Evolutionary conservation across 2,329 filamentous ascomycete species (phyloP).

Genomic region (Penicillium corylophilum): DNA sequence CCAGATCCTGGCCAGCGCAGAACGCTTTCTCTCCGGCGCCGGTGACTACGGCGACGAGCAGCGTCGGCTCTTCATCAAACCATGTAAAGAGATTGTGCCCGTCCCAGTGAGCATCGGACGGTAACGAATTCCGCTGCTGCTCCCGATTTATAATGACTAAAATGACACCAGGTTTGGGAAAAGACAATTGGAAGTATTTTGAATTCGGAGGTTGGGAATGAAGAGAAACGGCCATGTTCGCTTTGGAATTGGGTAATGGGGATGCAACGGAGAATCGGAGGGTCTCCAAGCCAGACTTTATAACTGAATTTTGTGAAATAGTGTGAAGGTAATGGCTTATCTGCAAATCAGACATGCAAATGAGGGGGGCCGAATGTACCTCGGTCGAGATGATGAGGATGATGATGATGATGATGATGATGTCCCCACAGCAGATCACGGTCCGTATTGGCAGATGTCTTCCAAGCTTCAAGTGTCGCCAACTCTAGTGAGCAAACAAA

Average conservation of each 20-base stretch:
- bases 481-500: too few species aligned
- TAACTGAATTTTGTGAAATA: too few species aligned
- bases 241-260: not conserved
- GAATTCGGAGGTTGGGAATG: conserved; percentile 5
- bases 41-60: conserved; percentile 45
- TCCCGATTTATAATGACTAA: conserved; percentile 46
- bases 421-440: too few species aligned
- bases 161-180: conserved; percentile 44
- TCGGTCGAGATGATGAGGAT: too few species aligned
- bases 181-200: conserved; percentile 19
- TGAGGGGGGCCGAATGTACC: too few species aligned
- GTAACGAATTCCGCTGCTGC: conserved; percentile 43
- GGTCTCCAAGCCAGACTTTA: not conserved
- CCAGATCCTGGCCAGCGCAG: conserved; percentile 46
- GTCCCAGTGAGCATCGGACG: conserved; percentile 40
- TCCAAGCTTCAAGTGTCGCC: too few species aligned
- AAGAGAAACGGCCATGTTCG: conserved; percentile 2
- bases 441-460: too few species aligned
- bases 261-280: not conserved
- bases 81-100: conserved; percentile 41
- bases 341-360: too few species aligned
- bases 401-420: too few species aligned
- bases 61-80: conserved; percentile 42
- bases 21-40: conserved; percentile 46
- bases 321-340: too few species aligned